Evolutionary conservation across 805 yeast species (phyloP).

Genomic region (Metschnikowia rubicola): DNA sequence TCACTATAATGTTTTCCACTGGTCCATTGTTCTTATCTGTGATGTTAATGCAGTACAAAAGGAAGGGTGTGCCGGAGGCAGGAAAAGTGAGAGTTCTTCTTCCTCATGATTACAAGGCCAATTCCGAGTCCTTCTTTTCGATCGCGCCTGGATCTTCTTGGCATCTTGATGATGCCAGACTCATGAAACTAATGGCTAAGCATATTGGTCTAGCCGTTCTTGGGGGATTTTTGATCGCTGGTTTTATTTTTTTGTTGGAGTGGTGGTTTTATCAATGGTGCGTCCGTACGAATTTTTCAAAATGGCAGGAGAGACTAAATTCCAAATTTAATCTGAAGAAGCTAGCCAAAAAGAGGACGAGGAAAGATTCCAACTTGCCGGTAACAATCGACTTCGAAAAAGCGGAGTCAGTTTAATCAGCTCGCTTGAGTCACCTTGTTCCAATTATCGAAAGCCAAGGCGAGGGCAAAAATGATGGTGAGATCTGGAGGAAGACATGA

Average conservation of each 20-base stretch:
- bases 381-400: constrained; percentile 30
- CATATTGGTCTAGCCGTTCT: constrained; percentile 72
- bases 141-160: constrained; percentile 85
- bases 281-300: constrained; percentile 28
- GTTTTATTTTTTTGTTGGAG: constrained; percentile 33
- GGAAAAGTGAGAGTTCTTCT: constrained; percentile 66
- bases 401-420: constrained; percentile 9
- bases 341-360: constrained; percentile 34
- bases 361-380: constrained; percentile 57
- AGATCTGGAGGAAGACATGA: too few relatives aligned
- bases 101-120: constrained; percentile 69
- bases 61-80: constrained; percentile 69
- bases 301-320: constrained; percentile 14
- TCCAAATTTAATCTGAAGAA: constrained; percentile 15
- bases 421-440: too few relatives aligned
- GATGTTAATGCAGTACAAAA: constrained; percentile 81
- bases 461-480: background rate
- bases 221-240: constrained; percentile 62
- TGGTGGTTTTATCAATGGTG: constrained; percentile 39
- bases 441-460: too few relatives aligned
- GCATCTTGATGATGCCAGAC: constrained; percentile 85
- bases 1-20: constrained; percentile 89
- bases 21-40: constrained; percentile 88
- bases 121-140: constrained; percentile 61
- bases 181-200: constrained; percentile 67